Evolutionary conservation across 345 rosid species (phyloP), one percentile per base, ranked within the genome.

Genomic region (Arabidopsis suecica): DNA sequence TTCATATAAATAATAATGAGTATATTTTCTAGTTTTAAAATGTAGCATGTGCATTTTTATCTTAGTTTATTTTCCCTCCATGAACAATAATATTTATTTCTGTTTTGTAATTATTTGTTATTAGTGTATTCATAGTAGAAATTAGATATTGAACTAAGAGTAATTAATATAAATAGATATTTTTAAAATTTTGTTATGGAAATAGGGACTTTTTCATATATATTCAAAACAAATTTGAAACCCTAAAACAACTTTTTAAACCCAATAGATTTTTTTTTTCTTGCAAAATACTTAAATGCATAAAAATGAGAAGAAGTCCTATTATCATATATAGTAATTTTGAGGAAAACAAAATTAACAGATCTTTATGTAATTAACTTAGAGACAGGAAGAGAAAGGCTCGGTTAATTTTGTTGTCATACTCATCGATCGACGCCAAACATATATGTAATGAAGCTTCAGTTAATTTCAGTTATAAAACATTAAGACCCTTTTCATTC

Each of bases 31-130:
- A 5, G 14, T 44, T 75, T 32, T 32, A 38, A 40, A 37, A 36
- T 44, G 28, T 16, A 49, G 20, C 71, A 70, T 63, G 61, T 70
- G 61, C 47, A 55, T 40, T 36, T 63, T 28, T 38, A 70, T 56
- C 56, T 67, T 13, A 23, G 34, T 40, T 54, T 41, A 25, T 37
- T 14, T 41, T 40, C 11, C 55, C n/a, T 32, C 20, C 7, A 2
- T 74, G 11, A 57, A 55, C 3, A 64, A n/a, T 63, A 58, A 10
- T 9, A 65, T 42, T 57, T 54, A 64, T 53, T 64, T 22, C 40
- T 18, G 9, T 37, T 65, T 65, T 47, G 67, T 58, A 25, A 18
- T 5, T 13, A 5, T 45, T 44, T 63, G 41, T 20, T 28, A 30
- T 72, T 30, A 62, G 30, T 32, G 63, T 20, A 20, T 41, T 44